Conservation (phyloP, 805 yeast species). For the Metschnikowia vanudenii region DNA sequence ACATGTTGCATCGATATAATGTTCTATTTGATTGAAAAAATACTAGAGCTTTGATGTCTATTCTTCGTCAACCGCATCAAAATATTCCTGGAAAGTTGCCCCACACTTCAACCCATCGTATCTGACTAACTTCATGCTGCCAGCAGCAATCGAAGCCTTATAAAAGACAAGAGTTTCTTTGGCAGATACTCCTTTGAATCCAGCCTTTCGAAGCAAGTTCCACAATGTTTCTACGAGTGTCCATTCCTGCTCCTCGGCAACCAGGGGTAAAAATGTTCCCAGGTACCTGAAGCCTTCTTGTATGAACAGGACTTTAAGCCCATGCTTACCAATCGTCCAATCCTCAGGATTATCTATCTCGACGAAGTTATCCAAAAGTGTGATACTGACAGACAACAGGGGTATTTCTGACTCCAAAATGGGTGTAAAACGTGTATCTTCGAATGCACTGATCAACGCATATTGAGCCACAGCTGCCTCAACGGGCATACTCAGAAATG, state of each 20-base stretch:
- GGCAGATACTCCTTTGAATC: conserved; percentile 24
- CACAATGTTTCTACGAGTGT: conserved; percentile 65
- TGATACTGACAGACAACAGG: conserved; percentile 55
- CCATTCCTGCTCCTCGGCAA: conserved; percentile 88
- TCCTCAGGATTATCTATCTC: conserved; percentile 51
- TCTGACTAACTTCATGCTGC: conserved; percentile 33
- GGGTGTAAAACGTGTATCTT: conserved; percentile 77
- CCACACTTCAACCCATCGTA: conserved; percentile 37
- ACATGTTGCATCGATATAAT: no score
- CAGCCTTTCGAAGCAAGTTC: conserved; percentile 74
- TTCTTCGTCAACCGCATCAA: not conserved
- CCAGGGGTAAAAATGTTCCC: conserved; percentile 89
- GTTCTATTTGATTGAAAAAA: no score
- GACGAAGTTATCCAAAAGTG: conserved; percentile 61
- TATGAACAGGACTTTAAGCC: conserved; percentile 60
- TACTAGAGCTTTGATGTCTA: no score
- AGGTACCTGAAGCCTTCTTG: conserved; percentile 42
- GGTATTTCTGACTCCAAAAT: conserved; percentile 55
- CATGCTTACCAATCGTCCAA: conserved; percentile 85
- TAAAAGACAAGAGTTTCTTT: conserved; percentile 26
- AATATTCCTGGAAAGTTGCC: conserved; percentile 27
- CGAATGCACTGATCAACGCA: conserved; percentile 61
- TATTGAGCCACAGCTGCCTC: conserved; percentile 61
- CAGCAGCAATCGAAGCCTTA: conserved; percentile 28
- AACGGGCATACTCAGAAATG: conserved; percentile 58